phyloP scores from a whole-genome alignment of 1,139 yeast species.

The Diutina neorugosa region DNA sequence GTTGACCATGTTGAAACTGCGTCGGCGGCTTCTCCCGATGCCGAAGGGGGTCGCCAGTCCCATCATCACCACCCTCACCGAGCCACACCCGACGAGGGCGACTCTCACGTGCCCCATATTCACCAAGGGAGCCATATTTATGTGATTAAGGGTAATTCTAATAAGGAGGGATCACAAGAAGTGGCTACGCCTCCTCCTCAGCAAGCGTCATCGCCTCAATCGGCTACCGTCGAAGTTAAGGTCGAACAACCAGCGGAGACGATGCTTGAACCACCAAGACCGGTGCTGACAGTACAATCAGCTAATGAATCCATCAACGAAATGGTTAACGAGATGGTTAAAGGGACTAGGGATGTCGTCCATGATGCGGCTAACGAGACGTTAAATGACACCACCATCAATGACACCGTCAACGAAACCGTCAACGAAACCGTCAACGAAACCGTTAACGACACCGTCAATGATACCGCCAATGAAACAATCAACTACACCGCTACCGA shows the following conservation, averaged over 20 bases:
- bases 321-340: background rate
- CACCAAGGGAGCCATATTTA: background rate
- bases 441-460: background rate
- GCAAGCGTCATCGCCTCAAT: background rate
- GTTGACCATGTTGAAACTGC: background rate
- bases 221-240: background rate
- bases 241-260: background rate
- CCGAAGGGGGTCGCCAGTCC: background rate
- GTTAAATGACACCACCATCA: background rate
- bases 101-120: background rate
- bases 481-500: background rate
- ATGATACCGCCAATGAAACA: background rate
- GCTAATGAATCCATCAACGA: background rate
- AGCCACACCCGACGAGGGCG: background rate
- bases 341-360: background rate
- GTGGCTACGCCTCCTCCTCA: no score
- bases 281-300: background rate
- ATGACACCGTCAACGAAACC: background rate
- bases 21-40: background rate
- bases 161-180: background rate
- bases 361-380: background rate
- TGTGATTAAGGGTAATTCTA: background rate
- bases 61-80: background rate
- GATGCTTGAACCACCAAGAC: background rate
- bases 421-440: background rate